Evolutionary conservation across 208 protist genomes (phyloP).

Genomic region (Strigomonas culicis): DNA sequence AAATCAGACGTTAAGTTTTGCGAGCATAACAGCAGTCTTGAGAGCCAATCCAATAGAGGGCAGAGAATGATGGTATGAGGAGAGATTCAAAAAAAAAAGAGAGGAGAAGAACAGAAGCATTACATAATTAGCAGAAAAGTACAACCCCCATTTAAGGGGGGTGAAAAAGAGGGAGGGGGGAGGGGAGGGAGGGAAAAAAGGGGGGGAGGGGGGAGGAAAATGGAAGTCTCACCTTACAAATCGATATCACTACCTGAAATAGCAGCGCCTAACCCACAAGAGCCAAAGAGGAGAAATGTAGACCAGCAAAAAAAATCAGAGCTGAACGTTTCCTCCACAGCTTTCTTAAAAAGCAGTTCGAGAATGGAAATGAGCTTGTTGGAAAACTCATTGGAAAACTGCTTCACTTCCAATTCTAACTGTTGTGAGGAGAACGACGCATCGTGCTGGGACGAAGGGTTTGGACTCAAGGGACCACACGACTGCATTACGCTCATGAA

Average conservation of each 20-base stretch:
- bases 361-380: no score
- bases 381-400: no score
- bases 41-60: background rate
- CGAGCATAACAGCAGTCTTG: background rate
- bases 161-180: background rate
- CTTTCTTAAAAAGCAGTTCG: no score
- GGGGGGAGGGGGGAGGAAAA: slow-evolving; percentile 8
- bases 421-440: no score
- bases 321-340: no score
- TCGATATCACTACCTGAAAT: slow-evolving; percentile 86
- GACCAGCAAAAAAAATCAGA: no score
- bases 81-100: background rate
- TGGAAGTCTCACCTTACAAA: slow-evolving; percentile 87
- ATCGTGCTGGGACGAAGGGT: no score
- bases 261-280: slow-evolving; percentile 64
- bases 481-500: no score
- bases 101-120: background rate
- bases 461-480: no score
- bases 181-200: background rate
- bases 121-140: background rate
- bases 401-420: no score
- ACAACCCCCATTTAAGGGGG: background rate
- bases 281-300: slow-evolving; percentile 64
- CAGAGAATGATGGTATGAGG: background rate
- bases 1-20: background rate